These are phyloP conservation scores for Hymenoscyphus fructigenus DNA, from an alignment of 2,329 filamentous ascomycete genomes.

Conservation along the genomic window DNA sequence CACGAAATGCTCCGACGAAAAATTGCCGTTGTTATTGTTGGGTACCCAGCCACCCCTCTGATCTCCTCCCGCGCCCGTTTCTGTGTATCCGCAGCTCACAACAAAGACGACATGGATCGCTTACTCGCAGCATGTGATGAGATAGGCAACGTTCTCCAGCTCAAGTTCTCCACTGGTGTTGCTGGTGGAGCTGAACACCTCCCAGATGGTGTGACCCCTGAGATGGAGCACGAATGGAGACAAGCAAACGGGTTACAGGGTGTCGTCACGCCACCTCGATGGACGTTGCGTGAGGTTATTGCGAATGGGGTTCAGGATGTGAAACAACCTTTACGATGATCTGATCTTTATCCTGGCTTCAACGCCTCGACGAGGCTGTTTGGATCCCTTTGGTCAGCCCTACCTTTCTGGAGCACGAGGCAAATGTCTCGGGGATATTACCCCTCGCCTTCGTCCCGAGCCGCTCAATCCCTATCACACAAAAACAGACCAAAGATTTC, in stretches of 20 bases:
- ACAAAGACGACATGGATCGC: constrained; percentile 95
- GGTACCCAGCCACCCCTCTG: constrained; percentile 92
- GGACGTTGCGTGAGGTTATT: constrained; percentile 72
- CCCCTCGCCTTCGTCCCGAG: background rate
- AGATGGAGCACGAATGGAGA: constrained; percentile 70
- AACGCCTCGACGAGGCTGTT: constrained; percentile 13
- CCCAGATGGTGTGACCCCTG: constrained; percentile 66
- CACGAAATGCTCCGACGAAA: constrained; percentile 98
- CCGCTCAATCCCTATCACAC: constrained; percentile 3
- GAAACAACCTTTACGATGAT: constrained; percentile 59
- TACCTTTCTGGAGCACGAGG: background rate
- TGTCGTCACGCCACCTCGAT: constrained; percentile 59
- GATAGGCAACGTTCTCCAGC: constrained; percentile 84
- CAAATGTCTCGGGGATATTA: constrained; percentile 11
- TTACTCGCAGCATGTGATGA: constrained; percentile 88
- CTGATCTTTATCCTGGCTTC: background rate
- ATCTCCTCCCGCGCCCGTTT: constrained; percentile 94
- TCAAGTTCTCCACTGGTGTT: constrained; percentile 96
- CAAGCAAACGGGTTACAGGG: constrained; percentile 53
- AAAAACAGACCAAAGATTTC: constrained; percentile 3
- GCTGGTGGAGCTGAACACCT: constrained; percentile 82
- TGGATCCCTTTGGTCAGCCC: constrained; percentile 6
- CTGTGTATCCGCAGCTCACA: constrained; percentile 93
- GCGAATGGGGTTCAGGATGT: constrained; percentile 67
- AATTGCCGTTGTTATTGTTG: constrained; percentile 95